Evolutionary conservation across 2,329 filamentous ascomycete genomes (phyloP).

Genomic region (Coniochaeta prunicola): DNA sequence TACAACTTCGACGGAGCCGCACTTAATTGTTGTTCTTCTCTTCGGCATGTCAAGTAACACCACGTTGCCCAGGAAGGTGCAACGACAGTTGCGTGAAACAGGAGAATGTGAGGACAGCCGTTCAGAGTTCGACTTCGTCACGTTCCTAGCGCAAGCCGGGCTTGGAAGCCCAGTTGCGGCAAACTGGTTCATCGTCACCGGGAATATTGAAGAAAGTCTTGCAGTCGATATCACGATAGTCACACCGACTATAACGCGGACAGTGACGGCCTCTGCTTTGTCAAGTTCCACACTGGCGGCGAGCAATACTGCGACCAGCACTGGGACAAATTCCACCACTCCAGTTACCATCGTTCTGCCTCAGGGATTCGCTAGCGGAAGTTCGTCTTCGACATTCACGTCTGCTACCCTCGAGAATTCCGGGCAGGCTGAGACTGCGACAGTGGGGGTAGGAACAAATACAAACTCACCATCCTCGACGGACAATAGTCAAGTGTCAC

Average conservation of each 20-base stretch:
- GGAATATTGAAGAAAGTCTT: background rate
- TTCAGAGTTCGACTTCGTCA: background rate
- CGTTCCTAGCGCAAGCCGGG: background rate
- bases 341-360: background rate
- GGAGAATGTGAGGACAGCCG: background rate
- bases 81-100: background rate
- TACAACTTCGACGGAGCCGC: background rate
- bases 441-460: background rate
- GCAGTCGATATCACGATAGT: background rate
- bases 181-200: background rate
- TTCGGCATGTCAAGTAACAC: background rate
- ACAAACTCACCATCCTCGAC: background rate
- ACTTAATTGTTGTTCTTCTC: background rate
- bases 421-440: background rate
- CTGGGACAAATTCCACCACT: background rate
- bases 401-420: background rate
- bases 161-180: background rate
- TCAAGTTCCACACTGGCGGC: background rate
- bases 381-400: background rate
- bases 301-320: background rate
- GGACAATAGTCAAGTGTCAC: background rate
- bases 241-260: background rate
- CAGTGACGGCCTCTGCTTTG: background rate
- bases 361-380: background rate
- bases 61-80: background rate